These are phyloP conservation scores for Boletus vinaceobasis DNA, from an alignment of 768 basidiomycete genomes.

Conservation along the genomic window DNA sequence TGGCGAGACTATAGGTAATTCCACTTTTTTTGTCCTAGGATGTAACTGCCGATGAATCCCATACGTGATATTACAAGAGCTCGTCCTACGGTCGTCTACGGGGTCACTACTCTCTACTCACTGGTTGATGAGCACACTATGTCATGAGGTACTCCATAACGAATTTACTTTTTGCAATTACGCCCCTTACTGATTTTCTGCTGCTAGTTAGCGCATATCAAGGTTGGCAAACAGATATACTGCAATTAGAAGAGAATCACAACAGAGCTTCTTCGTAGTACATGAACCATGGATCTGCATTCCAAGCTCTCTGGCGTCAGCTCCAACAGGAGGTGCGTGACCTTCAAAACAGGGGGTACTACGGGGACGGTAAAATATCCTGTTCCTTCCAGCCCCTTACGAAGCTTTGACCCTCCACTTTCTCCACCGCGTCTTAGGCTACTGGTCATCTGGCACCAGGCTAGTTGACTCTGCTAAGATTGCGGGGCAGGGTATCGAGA, in stretches of 20 bases:
- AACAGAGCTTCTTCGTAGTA: conserved; percentile 42
- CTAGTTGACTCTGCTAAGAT: conserved; percentile 61
- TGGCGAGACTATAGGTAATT: conserved; percentile 71
- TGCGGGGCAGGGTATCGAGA: conserved; percentile 46
- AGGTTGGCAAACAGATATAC: conserved; percentile 40
- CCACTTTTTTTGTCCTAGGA: not conserved
- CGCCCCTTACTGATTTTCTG: conserved; percentile 4
- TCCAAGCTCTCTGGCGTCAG: conserved; percentile 71
- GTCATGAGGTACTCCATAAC: conserved; percentile 63
- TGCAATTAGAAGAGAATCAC: not conserved
- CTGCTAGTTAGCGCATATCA: conserved; percentile 73
- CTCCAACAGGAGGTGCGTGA: conserved; percentile 62
- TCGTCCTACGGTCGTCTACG: conserved; percentile 62
- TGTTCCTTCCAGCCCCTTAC: not conserved
- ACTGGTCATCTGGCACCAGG: conserved; percentile 77
- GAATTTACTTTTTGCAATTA: conserved; percentile 12
- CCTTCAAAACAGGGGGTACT: conserved; percentile 75
- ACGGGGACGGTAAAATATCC: conserved; percentile 63
- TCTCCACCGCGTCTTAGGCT: conserved; percentile 44
- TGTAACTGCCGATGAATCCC: not conserved
- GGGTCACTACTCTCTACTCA: conserved; percentile 61
- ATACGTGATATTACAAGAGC: conserved; percentile 43
- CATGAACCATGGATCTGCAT: conserved; percentile 75
- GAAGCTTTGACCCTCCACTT: conserved; percentile 4
- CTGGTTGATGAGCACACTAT: conserved; percentile 74